A percentile compares a stretch with the other conserved stretches of the same genome.
Evolutionary conservation across 805 yeast genomes (phyloP).

Genomic region (Huiozyma naganishii): DNA sequence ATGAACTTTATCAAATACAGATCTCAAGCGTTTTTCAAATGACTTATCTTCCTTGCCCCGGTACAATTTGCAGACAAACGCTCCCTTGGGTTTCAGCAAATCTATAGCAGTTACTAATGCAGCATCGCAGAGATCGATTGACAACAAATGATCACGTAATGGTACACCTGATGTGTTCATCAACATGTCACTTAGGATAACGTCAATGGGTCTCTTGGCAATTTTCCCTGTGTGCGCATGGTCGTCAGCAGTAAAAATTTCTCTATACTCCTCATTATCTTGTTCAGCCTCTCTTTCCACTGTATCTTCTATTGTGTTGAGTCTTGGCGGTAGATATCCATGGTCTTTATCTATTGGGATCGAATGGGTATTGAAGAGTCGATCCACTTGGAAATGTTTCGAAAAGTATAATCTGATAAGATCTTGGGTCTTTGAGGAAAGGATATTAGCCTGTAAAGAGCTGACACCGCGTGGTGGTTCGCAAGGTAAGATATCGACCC

Average conservation of each 20-base stretch:
- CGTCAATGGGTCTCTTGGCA: constrained; percentile 40
- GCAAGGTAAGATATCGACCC: constrained; percentile 72
- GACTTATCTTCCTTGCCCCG: constrained; percentile 69
- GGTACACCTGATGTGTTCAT: constrained; percentile 80
- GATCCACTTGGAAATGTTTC: constrained; percentile 24
- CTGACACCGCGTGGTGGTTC: constrained; percentile 74
- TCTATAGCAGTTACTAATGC: constrained; percentile 69
- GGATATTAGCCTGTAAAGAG: constrained; percentile 79
- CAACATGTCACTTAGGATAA: constrained; percentile 79
- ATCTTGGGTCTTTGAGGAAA: constrained; percentile 52
- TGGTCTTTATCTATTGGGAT: constrained; percentile 14
- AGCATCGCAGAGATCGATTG: constrained; percentile 85
- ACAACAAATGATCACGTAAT: constrained; percentile 69
- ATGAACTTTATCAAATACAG: constrained; percentile 50
- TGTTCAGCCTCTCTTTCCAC: background rate
- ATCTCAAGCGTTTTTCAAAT: constrained; percentile 48
- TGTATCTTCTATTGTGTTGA: constrained; percentile 7
- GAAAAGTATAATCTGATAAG: constrained; percentile 42
- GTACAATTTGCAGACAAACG: constrained; percentile 71
- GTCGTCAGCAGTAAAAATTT: constrained; percentile 15
- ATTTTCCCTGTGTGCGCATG: constrained; percentile 1
- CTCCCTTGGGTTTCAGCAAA: constrained; percentile 59
- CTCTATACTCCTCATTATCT: constrained; percentile 21
- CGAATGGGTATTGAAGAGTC: constrained; percentile 9
- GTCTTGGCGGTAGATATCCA: constrained; percentile 8